Evolutionary conservation across 2,329 filamentous ascomycete genomes (phyloP).

Genomic region (Talaromyces amestolkiae): DNA sequence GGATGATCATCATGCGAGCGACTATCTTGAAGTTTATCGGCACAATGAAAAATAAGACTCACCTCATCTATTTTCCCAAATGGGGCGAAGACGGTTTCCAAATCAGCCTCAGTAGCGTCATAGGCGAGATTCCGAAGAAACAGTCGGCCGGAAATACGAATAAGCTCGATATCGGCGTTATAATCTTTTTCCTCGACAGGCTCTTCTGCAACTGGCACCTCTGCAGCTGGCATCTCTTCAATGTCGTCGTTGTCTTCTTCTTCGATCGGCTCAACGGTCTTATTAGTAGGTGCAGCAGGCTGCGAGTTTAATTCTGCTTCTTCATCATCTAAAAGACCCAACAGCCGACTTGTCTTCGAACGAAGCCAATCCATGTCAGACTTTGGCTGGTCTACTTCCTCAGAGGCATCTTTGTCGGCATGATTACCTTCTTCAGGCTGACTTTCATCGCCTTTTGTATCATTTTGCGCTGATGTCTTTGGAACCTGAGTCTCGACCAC

Average conservation of each 20-base stretch:
- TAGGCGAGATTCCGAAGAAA: conserved; percentile 91
- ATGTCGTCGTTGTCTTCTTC: conserved; percentile 9
- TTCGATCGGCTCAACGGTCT: conserved; percentile 3
- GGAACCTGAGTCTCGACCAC: conserved; percentile 2
- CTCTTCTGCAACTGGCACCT: conserved; percentile 8
- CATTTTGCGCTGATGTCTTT: background rate
- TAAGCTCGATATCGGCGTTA: conserved; percentile 56
- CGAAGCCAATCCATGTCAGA: conserved; percentile 90
- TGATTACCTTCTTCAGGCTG: conserved; percentile 21
- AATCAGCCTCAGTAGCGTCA: conserved; percentile 70
- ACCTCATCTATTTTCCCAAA: conserved; percentile 86
- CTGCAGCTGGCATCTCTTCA: conserved; percentile 7
- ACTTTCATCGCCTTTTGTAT: background rate
- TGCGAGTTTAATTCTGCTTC: conserved; percentile 42
- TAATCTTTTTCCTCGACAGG: conserved; percentile 26
- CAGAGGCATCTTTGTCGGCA: conserved; percentile 20
- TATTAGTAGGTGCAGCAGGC: conserved; percentile 20
- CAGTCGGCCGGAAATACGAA: conserved; percentile 71
- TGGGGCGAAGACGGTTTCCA: conserved; percentile 65
- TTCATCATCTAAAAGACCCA: conserved; percentile 77
- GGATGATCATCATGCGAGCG: conserved; percentile 83
- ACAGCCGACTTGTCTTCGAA: conserved; percentile 78
- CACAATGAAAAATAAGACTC: conserved; percentile 44
- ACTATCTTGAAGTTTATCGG: conserved; percentile 7
- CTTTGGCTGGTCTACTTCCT: conserved; percentile 35